Evolutionary conservation across 2,329 filamentous ascomycete species (phyloP).

Genomic region (Pestalotiopsis sp.): DNA sequence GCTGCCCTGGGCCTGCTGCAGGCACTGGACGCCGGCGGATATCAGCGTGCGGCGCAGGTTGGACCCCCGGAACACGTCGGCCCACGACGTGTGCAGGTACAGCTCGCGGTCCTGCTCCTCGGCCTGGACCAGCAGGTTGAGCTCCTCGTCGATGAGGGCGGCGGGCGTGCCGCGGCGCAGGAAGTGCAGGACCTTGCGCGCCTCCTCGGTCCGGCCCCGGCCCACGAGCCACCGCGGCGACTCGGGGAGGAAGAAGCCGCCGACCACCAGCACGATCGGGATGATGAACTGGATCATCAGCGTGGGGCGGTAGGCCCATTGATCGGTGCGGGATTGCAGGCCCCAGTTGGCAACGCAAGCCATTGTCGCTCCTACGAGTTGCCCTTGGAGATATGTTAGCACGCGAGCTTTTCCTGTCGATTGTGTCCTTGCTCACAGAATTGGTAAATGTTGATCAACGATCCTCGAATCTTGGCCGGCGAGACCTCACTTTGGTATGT

Average conservation of each 20-base stretch:
- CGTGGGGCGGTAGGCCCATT: constrained; percentile 20
- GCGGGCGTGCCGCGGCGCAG: constrained; percentile 15
- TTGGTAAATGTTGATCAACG: constrained; percentile 23
- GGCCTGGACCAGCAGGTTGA: constrained; percentile 17
- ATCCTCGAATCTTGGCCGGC: constrained; percentile 17
- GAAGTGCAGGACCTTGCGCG: constrained; percentile 14
- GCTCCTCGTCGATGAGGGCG: constrained; percentile 17
- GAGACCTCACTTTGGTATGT: constrained; percentile 15
- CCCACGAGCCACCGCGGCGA: constrained; percentile 20
- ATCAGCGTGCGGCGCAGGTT: constrained; percentile 23
- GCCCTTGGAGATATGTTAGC: not conserved
- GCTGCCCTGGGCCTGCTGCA: constrained; percentile 24
- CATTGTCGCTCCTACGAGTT: constrained; percentile 18
- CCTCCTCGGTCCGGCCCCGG: constrained; percentile 18
- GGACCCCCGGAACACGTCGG: constrained; percentile 19
- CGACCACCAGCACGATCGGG: constrained; percentile 42
- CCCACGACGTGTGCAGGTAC: constrained; percentile 17
- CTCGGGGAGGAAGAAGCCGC: constrained; percentile 21
- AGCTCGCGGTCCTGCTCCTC: constrained; percentile 17
- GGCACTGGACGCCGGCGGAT: constrained; percentile 18
- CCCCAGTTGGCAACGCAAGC: constrained; percentile 18
- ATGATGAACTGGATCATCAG: constrained; percentile 21
- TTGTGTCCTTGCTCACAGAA: constrained; percentile 7
- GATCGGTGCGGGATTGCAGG: constrained; percentile 15
- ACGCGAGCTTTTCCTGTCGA: not conserved